phyloP scores from a whole-genome alignment of 164 flowering plant species.

The Chimonanthus praecox region DNA sequence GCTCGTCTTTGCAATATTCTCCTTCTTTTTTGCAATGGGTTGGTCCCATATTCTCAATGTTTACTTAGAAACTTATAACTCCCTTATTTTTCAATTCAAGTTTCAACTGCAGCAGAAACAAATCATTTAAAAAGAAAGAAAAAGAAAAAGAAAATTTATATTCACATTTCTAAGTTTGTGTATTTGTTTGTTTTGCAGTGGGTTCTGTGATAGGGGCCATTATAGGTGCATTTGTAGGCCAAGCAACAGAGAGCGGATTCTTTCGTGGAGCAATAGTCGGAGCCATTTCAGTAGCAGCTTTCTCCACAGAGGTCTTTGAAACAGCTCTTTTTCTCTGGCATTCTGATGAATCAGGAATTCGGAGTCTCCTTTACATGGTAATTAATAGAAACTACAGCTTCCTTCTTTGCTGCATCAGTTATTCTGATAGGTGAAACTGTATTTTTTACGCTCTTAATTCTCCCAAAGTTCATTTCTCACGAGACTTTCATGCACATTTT shows the following conservation, averaged over 20 bases:
- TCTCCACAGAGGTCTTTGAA: conserved; percentile 87
- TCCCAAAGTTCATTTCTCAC: too few species aligned
- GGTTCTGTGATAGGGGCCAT: conserved; percentile 76
- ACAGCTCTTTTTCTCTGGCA: conserved; percentile 74
- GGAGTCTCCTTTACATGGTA: conserved; percentile 77
- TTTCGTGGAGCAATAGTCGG: conserved; percentile 82
- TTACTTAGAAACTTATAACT: too few species aligned
- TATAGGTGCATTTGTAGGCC: conserved; percentile 86
- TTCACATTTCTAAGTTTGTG: neutral
- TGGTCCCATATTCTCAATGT: conserved; percentile 12
- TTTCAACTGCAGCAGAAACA: too few species aligned
- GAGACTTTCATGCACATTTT: too few species aligned
- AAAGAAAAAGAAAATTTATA: too few species aligned
- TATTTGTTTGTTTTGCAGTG: conserved; percentile 34
- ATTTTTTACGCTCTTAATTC: too few species aligned
- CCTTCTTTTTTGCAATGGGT: conserved; percentile 80
- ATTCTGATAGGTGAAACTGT: neutral
- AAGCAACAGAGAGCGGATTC: conserved; percentile 87
- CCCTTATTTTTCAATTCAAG: too few species aligned
- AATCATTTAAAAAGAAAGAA: too few species aligned
- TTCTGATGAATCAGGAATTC: conserved; percentile 66
- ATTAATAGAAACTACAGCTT: neutral
- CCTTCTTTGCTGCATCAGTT: neutral
- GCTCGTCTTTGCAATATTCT: conserved; percentile 66
- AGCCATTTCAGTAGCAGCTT: conserved; percentile 92